Percentiles rank a stretch among this genome's conserved stretches.
Evolutionary conservation across 805 yeast species (phyloP).

Genomic region (Ogataea haglerorum): DNA sequence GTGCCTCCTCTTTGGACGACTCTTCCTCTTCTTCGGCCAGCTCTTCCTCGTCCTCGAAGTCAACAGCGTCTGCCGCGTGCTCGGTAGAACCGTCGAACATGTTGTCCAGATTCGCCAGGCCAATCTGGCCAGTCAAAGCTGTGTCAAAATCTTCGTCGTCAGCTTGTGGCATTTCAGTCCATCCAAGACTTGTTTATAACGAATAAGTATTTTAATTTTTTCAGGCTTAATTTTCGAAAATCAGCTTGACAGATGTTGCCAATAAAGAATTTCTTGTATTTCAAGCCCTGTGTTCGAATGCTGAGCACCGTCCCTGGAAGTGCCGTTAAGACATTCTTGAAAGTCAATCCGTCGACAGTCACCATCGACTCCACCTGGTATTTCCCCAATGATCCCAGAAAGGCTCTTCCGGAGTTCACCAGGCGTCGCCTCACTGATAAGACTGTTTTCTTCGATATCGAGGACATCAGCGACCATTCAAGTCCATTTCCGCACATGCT

Average conservation of each 20-base stretch:
- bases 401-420: constrained; percentile 56
- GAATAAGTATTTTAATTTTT: background rate
- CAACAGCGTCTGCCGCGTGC: constrained; percentile 91
- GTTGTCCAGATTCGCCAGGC: constrained; percentile 27
- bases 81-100: constrained; percentile 48
- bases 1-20: constrained; percentile 35
- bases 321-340: constrained; percentile 15
- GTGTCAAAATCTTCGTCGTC: constrained; percentile 33
- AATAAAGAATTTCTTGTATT: background rate
- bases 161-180: constrained; percentile 3
- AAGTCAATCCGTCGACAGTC: constrained; percentile 3
- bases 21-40: constrained; percentile 88
- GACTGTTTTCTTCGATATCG: constrained; percentile 77
- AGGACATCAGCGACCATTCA: constrained; percentile 53
- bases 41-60: constrained; percentile 92
- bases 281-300: background rate
- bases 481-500: constrained; percentile 89
- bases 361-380: constrained; percentile 93
- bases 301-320: constrained; percentile 24
- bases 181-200: constrained; percentile 3
- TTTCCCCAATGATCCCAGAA: constrained; percentile 68
- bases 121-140: constrained; percentile 34
- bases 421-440: constrained; percentile 55
- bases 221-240: background rate
- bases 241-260: background rate